Percentiles rank a stretch among this genome's conserved stretches.
phyloP scores from a whole-genome alignment of 1,284 basidiomycete species.

The Puccinia horiana region DNA sequence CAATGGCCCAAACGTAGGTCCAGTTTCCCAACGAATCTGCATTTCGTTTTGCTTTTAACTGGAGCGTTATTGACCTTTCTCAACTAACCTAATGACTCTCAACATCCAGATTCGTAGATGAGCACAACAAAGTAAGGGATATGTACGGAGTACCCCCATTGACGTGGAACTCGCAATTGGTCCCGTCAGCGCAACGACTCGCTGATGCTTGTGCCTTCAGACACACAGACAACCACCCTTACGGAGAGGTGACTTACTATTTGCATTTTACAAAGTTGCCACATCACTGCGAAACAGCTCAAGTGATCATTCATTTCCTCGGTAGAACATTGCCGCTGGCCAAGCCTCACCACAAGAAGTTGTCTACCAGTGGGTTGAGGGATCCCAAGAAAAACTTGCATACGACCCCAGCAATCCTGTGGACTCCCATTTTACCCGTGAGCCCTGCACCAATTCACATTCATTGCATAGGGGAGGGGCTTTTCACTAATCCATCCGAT shows the following conservation, averaged over 20 bases:
- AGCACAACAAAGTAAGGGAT: slow-evolving; percentile 37
- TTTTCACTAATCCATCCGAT: neutral
- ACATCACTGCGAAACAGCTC: too few species aligned
- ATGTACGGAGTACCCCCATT: slow-evolving; percentile 23
- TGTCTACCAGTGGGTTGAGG: slow-evolving; percentile 32
- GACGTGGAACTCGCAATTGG: slow-evolving; percentile 33
- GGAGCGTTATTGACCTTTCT: too few species aligned
- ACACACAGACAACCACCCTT: slow-evolving; percentile 32
- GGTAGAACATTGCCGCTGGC: slow-evolving; percentile 49
- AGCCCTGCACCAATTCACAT: neutral
- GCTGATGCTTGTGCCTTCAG: slow-evolving; percentile 30
- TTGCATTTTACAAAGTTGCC: neutral
- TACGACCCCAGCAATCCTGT: slow-evolving; percentile 30
- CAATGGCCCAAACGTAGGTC: slow-evolving; percentile 14
- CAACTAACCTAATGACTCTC: neutral
- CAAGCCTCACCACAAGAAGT: slow-evolving; percentile 30
- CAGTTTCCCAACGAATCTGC: neutral
- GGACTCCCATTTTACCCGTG: slow-evolving; percentile 47
- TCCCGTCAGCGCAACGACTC: slow-evolving; percentile 11
- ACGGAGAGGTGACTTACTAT: slow-evolving; percentile 37
- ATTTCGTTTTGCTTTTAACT: neutral
- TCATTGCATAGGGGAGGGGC: neutral
- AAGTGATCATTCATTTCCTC: neutral
- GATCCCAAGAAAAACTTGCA: slow-evolving; percentile 30
- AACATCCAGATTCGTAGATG: slow-evolving; percentile 14